phyloP scores from a whole-genome alignment of 148 eudicot species.

The Fagopyrum esculentum region DNA sequence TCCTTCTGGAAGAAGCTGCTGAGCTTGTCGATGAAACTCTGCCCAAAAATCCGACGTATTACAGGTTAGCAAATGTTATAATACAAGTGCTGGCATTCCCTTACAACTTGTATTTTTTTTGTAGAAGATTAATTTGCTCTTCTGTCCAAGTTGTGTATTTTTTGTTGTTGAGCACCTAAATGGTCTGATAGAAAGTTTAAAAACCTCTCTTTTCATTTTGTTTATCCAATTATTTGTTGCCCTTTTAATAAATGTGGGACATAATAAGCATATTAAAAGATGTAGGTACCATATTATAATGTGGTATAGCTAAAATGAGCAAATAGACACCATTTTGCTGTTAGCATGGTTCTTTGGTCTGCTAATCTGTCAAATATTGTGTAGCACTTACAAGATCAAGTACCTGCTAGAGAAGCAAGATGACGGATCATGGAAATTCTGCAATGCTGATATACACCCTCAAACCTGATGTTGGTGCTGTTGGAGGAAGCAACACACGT shows the following conservation, averaged over 20 bases:
- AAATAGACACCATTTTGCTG: neutral
- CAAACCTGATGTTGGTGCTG: constrained; percentile 23
- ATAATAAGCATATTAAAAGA: neutral
- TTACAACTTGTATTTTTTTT: neutral
- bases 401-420: constrained; percentile 66
- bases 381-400: constrained; percentile 75
- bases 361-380: constrained; percentile 12
- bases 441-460: constrained; percentile 54
- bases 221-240: neutral
- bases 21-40: constrained; percentile 85
- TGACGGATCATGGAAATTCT: constrained; percentile 85
- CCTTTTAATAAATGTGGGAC: neutral
- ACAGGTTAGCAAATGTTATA: constrained; percentile 43
- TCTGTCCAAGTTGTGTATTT: neutral
- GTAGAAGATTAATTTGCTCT: neutral
- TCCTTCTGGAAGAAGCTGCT: constrained; percentile 90
- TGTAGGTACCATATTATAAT: neutral
- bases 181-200: neutral
- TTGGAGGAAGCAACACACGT: constrained; percentile 2
- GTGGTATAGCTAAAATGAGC: neutral
- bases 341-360: neutral
- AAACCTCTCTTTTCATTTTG: neutral
- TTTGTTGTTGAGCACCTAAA: neutral
- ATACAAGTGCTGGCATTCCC: neutral
- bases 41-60: constrained; percentile 82